These are phyloP conservation scores for Exophiala sideris DNA, from an alignment of 2,329 filamentous ascomycete genomes.

Conservation along the genomic window DNA sequence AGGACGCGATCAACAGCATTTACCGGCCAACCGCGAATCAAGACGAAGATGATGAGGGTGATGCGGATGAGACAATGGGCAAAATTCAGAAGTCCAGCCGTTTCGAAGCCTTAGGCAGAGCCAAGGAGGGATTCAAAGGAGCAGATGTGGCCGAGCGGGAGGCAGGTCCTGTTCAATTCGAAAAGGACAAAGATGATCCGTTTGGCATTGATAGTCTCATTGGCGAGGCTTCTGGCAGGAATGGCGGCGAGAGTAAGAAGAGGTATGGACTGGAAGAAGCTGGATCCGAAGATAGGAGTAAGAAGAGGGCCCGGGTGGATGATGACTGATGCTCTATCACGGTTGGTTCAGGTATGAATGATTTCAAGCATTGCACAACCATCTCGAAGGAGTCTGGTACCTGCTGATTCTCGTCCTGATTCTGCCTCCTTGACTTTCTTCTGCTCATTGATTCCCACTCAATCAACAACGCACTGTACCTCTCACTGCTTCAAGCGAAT, in stretches of 20 bases:
- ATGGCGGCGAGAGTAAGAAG: slow-evolving; percentile 60
- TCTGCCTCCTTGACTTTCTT: too few relatives aligned
- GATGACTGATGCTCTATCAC: slow-evolving; percentile 52
- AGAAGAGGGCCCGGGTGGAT: slow-evolving; percentile 75
- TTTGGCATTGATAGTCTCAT: slow-evolving; percentile 96
- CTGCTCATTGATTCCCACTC: too few relatives aligned
- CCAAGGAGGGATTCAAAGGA: slow-evolving; percentile 82
- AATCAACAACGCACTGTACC: too few relatives aligned
- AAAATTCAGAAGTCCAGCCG: slow-evolving; percentile 81
- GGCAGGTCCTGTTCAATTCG: slow-evolving; percentile 91
- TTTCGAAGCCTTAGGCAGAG: slow-evolving; percentile 84
- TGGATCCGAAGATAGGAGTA: slow-evolving; percentile 38
- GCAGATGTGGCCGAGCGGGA: slow-evolving; percentile 71
- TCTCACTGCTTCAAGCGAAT: too few relatives aligned
- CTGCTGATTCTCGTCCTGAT: too few relatives aligned
- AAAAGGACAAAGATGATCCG: slow-evolving; percentile 80
- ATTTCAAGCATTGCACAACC: too few relatives aligned
- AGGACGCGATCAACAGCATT: slow-evolving; percentile 91
- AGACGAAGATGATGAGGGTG: slow-evolving; percentile 63
- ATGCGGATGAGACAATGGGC: slow-evolving; percentile 78
- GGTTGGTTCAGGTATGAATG: too few relatives aligned
- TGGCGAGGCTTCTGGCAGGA: slow-evolving; percentile 57
- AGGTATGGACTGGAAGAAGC: slow-evolving; percentile 67
- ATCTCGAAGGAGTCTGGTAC: too few relatives aligned
- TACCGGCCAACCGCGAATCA: slow-evolving; percentile 75